These are phyloP conservation scores for Kluyveromyces dobzhanskii DNA, from an alignment of 805 yeast species.

Conservation along the genomic window DNA sequence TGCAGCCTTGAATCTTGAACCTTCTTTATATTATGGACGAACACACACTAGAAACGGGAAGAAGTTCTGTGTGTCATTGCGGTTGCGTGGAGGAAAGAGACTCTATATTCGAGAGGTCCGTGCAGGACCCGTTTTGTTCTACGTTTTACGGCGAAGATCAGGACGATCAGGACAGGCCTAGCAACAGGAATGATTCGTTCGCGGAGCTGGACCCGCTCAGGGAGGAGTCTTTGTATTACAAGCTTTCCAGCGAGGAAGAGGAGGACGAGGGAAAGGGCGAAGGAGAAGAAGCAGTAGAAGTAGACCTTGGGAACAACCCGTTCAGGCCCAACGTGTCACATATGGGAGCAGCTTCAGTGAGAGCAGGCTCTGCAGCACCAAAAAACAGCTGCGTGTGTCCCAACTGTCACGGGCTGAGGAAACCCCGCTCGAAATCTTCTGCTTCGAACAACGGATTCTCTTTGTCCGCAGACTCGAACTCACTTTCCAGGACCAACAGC, in stretches of 20 bases:
- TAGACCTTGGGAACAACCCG: slow-evolving; percentile 15
- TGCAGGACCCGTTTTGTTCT: slow-evolving; percentile 21
- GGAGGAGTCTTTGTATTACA: too few relatives aligned
- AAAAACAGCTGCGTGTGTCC: background rate
- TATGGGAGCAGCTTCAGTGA: too few relatives aligned
- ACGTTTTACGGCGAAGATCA: slow-evolving; percentile 19
- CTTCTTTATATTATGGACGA: too few relatives aligned
- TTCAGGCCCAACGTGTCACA: background rate
- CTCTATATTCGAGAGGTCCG: slow-evolving; percentile 21
- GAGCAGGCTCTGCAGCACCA: too few relatives aligned
- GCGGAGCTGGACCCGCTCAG: too few relatives aligned
- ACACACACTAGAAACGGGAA: too few relatives aligned
- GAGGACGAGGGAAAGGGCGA: slow-evolving; percentile 11
- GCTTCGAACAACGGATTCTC: slow-evolving; percentile 4
- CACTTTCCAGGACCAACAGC: slow-evolving; percentile 10
- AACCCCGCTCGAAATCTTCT: background rate
- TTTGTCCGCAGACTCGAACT: slow-evolving; percentile 1
- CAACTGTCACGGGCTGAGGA: background rate
- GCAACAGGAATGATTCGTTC: too few relatives aligned
- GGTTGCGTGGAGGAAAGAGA: too few relatives aligned
- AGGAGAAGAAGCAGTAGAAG: slow-evolving; percentile 5
- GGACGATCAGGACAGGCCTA: slow-evolving; percentile 7
- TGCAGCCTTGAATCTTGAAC: too few relatives aligned
- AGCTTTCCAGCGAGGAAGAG: slow-evolving; percentile 5
- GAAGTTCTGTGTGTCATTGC: too few relatives aligned